Percentiles rank a stretch among this genome's conserved stretches.
phyloP scores from a whole-genome alignment of 2,329 filamentous ascomycete species.

The Epichloe uncinata region DNA sequence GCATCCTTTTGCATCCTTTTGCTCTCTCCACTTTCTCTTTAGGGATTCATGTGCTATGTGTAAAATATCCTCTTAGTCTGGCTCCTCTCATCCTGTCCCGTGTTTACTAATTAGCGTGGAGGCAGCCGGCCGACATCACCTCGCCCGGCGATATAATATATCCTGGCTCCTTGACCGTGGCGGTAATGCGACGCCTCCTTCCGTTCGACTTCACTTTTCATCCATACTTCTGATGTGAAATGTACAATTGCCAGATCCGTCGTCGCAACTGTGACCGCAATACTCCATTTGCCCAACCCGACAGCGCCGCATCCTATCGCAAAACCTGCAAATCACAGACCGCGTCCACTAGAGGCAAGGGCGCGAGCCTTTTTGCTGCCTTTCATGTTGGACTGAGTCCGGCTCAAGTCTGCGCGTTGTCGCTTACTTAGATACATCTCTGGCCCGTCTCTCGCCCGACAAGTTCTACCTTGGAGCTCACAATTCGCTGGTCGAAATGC shows the following conservation, averaged over 20 bases:
- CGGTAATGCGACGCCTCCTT: neutral
- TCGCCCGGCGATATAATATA: conserved; percentile 10
- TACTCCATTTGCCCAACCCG: neutral
- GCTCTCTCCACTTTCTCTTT: neutral
- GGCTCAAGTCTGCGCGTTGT: neutral
- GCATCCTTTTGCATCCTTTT: neutral
- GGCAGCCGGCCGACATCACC: conserved; percentile 8
- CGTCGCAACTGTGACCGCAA: neutral
- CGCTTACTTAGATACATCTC: neutral
- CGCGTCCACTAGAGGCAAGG: neutral
- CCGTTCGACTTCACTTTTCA: neutral
- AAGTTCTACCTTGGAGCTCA: neutral
- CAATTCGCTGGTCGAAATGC: conserved; percentile 24
- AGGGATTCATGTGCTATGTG: neutral
- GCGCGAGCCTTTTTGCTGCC: neutral
- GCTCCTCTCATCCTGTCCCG: conserved; percentile 6
- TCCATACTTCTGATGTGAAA: neutral
- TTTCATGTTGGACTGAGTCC: neutral
- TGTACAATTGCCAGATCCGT: neutral
- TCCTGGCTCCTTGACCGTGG: neutral
- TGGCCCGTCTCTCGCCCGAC: neutral
- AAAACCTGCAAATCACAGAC: neutral
- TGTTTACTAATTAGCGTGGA: conserved; percentile 5
- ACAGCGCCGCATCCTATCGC: neutral
- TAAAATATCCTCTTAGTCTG: conserved; percentile 13